A percentile compares a stretch with the other conserved stretches of the same genome.
phyloP scores from a whole-genome alignment of 441 rosid genomes.

The Pelargonium fulgidum region DNA sequence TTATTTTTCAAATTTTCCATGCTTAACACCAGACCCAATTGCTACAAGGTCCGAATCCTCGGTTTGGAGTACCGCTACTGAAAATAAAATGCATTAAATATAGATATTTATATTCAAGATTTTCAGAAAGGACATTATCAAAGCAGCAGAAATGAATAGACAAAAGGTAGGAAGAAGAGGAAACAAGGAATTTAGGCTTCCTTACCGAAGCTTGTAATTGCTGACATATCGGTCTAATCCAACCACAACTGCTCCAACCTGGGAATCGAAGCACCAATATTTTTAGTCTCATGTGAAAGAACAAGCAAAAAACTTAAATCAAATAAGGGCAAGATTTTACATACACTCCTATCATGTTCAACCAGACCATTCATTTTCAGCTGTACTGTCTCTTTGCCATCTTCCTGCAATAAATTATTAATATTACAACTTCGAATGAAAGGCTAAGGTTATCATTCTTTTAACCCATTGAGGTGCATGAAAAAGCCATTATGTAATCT shows the following conservation, averaged over 20 bases:
- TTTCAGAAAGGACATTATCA: background rate
- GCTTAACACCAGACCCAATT: no score
- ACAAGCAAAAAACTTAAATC: constrained; percentile 12
- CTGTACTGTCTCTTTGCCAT: constrained; percentile 51
- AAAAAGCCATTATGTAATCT: no score
- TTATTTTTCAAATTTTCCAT: no score
- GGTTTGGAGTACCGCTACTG: background rate
- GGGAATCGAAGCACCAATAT: constrained; percentile 21
- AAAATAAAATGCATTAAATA: background rate
- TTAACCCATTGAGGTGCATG: background rate
- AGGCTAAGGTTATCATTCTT: no score
- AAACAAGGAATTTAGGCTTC: constrained; percentile 17
- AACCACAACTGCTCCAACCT: constrained; percentile 96
- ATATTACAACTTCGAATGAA: background rate
- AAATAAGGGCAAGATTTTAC: constrained; percentile 23
- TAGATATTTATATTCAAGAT: background rate
- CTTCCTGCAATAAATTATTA: constrained; percentile 51
- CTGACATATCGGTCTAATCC: constrained; percentile 71
- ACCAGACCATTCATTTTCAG: constrained; percentile 52
- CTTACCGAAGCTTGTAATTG: constrained; percentile 90
- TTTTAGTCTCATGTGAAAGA: constrained; percentile 15
- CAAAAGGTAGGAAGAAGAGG: background rate
- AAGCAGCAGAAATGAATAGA: background rate
- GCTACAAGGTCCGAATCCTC: no score
- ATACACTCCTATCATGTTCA: constrained; percentile 77